Percentiles rank a stretch among this genome's conserved stretches.
phyloP scores from a whole-genome alignment of 805 yeast genomes.

The Yamadazyma olivae region DNA sequence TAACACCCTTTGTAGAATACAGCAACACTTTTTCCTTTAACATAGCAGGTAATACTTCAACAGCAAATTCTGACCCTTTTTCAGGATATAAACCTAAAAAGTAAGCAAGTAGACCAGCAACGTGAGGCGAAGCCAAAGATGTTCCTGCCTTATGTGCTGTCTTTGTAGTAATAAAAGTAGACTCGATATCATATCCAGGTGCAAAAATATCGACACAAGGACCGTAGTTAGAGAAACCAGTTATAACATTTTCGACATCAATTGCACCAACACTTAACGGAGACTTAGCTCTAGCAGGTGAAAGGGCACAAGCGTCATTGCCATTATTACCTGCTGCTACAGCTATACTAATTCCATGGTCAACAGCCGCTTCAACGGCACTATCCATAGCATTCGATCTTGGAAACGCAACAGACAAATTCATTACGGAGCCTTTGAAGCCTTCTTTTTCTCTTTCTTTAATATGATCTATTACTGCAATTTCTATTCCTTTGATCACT shows the following conservation, averaged over 20 bases:
- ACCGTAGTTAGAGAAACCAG: slow-evolving; percentile 90
- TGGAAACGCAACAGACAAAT: slow-evolving; percentile 76
- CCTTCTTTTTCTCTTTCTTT: slow-evolving; percentile 29
- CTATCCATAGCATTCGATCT: slow-evolving; percentile 63
- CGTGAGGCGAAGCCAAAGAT: slow-evolving; percentile 77
- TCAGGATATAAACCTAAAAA: too few relatives aligned
- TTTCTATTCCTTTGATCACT: slow-evolving; percentile 65
- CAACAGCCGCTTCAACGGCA: slow-evolving; percentile 73
- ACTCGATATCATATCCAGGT: slow-evolving; percentile 67
- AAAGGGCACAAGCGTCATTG: slow-evolving; percentile 73
- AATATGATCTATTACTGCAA: slow-evolving; percentile 57
- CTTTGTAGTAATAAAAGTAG: slow-evolving; percentile 50
- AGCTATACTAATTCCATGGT: slow-evolving; percentile 67
- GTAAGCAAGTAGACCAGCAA: slow-evolving; percentile 61
- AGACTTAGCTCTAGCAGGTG: slow-evolving; percentile 75
- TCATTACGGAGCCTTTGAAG: slow-evolving; percentile 56
- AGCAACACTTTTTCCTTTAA: slow-evolving; percentile 42
- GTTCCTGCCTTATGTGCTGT: slow-evolving; percentile 56
- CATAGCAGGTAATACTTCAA: slow-evolving; percentile 44
- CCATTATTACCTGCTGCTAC: slow-evolving; percentile 88
- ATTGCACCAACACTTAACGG: slow-evolving; percentile 88
- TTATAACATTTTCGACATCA: slow-evolving; percentile 71
- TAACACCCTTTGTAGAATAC: slow-evolving; percentile 44
- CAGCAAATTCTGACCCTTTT: too few relatives aligned
- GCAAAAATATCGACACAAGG: slow-evolving; percentile 86